Conservation (phyloP, 2,329 filamentous ascomycete species). For the Magnaporthiopsis poae region DNA sequence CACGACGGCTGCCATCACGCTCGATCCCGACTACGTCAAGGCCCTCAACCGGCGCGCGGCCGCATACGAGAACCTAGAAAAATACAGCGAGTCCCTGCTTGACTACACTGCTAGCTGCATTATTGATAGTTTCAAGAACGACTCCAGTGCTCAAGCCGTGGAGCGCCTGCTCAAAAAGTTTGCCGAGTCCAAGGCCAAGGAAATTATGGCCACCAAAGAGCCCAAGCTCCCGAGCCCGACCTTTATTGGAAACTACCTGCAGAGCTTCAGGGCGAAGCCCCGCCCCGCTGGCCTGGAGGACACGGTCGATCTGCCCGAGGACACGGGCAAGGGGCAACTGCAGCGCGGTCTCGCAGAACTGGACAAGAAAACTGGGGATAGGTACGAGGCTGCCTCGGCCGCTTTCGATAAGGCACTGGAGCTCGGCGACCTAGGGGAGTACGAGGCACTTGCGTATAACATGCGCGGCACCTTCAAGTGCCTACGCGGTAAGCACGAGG, state of each 20-base stretch:
- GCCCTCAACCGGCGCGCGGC: constrained; percentile 92
- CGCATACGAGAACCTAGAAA: constrained; percentile 86
- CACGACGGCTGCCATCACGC: constrained; percentile 83
- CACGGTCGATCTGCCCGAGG: constrained; percentile 63
- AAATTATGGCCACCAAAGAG: constrained; percentile 73
- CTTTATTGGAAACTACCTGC: constrained; percentile 96
- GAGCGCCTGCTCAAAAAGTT: constrained; percentile 94
- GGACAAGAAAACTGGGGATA: constrained; percentile 76
- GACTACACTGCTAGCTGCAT: constrained; percentile 99
- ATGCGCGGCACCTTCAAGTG: constrained; percentile 94
- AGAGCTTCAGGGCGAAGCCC: constrained; percentile 83
- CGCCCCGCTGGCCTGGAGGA: constrained; percentile 77
- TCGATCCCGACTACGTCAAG: constrained; percentile 95
- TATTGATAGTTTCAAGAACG: constrained; percentile 93
- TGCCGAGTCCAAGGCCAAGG: constrained; percentile 85
- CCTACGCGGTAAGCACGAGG: constrained; percentile 74
- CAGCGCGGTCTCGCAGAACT: constrained; percentile 73
- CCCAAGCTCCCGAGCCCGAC: constrained; percentile 89
- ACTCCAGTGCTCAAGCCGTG: constrained; percentile 76
- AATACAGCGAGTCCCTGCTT: constrained; percentile 86
- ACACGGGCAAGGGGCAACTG: constrained; percentile 74
- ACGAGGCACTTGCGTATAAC: constrained; percentile 89
- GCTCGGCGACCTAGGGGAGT: constrained; percentile 65
- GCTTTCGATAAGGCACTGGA: constrained; percentile 85
- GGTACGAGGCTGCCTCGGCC: constrained; percentile 77